Evolutionary conservation across 805 yeast species (phyloP).

Genomic region (Suhomyces emberorum): DNA sequence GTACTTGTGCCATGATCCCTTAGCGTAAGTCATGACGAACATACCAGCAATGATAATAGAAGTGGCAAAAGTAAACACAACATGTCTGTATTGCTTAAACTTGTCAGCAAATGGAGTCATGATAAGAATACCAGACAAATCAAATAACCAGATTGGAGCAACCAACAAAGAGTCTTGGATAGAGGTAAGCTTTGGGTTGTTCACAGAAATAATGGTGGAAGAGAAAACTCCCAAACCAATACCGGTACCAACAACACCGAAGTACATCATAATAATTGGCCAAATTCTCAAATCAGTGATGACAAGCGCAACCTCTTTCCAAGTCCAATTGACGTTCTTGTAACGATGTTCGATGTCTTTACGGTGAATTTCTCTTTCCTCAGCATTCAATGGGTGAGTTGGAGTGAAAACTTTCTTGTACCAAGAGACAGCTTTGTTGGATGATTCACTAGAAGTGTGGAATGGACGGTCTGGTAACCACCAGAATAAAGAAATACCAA

Average conservation of each 20-base stretch:
- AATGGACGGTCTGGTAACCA: slow-evolving; percentile 84
- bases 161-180: slow-evolving; percentile 71
- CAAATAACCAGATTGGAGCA: slow-evolving; percentile 91
- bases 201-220: slow-evolving; percentile 65
- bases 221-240: slow-evolving; percentile 83
- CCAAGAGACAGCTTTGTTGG: slow-evolving; percentile 13
- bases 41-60: slow-evolving; percentile 70
- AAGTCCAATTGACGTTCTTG: slow-evolving; percentile 49
- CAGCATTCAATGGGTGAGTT: slow-evolving; percentile 47
- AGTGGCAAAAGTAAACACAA: slow-evolving; percentile 61
- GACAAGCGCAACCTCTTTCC: slow-evolving; percentile 54
- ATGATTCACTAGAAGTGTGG: slow-evolving; percentile 11
- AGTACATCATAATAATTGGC: slow-evolving; percentile 85
- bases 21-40: slow-evolving; percentile 72
- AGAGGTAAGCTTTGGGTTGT: slow-evolving; percentile 60
- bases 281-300: slow-evolving; percentile 64
- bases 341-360: slow-evolving; percentile 58
- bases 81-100: slow-evolving; percentile 54
- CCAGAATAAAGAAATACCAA: slow-evolving; percentile 66
- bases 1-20: slow-evolving; percentile 69
- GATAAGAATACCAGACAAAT: slow-evolving; percentile 66
- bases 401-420: slow-evolving; percentile 29
- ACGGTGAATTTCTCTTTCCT: slow-evolving; percentile 56
- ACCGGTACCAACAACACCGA: slow-evolving; percentile 92
- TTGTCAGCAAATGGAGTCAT: slow-evolving; percentile 80